phyloP scores from a whole-genome alignment of 2,329 filamentous ascomycete species.

The Moelleriella libera region DNA sequence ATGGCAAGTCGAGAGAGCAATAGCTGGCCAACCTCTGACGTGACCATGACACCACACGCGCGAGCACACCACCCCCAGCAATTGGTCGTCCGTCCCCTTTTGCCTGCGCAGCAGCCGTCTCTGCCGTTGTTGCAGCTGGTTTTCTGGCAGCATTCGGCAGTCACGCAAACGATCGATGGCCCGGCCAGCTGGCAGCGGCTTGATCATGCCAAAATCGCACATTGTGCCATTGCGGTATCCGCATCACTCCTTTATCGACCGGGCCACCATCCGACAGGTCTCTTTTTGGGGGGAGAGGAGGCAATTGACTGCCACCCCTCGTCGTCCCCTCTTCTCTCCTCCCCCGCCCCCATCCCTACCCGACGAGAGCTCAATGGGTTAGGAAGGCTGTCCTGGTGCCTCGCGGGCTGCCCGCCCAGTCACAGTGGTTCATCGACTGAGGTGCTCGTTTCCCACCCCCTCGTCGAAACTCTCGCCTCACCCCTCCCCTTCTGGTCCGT shows the following conservation, averaged over 20 bases:
- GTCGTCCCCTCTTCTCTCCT: too few species aligned
- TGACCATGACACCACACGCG: not conserved
- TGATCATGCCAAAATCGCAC: not conserved
- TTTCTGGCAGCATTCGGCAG: not conserved
- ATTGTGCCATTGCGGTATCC: too few species aligned
- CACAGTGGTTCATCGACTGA: not conserved
- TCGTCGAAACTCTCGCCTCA: not conserved
- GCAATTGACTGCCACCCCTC: too few species aligned
- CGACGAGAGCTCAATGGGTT: too few species aligned
- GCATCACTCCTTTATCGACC: not conserved
- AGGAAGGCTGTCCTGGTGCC: not conserved
- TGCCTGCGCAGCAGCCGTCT: not conserved
- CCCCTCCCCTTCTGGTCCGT: not conserved
- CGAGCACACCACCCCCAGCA: not conserved
- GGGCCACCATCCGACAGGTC: not conserved
- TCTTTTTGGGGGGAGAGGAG: too few species aligned
- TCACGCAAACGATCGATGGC: not conserved
- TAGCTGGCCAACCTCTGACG: not conserved
- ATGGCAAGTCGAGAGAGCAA: not conserved
- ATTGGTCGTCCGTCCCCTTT: not conserved
- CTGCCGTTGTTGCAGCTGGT: not conserved
- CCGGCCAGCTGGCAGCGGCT: not conserved
- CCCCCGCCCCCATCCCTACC: too few species aligned
- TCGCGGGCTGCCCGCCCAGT: not conserved
- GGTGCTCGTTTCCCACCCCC: not conserved